phyloP scores from a whole-genome alignment of 768 basidiomycete genomes.

The Suillus placidus region DNA sequence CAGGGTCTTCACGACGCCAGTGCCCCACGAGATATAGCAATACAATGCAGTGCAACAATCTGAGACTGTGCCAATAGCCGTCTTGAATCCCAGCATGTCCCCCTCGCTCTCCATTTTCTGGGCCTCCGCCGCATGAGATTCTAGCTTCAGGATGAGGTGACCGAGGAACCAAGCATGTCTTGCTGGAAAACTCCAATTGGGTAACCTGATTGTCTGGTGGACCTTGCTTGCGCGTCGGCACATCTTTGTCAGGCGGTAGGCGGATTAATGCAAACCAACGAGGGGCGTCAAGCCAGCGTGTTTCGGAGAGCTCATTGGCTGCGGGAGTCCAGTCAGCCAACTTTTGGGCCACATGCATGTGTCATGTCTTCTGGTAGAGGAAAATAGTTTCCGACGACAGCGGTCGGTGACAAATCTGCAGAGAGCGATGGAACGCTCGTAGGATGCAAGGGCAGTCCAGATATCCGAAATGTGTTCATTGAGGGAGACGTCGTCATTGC shows the following conservation, averaged over 20 bases:
- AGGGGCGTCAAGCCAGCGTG: not conserved
- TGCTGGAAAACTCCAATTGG: not conserved
- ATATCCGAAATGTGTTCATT: not conserved
- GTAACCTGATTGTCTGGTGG: not conserved
- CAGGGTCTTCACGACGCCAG: not conserved
- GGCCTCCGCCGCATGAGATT: not conserved
- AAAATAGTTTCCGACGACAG: not conserved
- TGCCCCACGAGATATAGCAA: not conserved
- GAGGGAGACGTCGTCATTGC: not conserved
- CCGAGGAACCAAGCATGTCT: not conserved
- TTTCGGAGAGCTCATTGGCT: not conserved
- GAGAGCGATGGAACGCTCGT: not conserved
- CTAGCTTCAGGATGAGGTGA: not conserved
- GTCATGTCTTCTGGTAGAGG: not conserved
- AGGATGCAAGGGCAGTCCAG: not conserved
- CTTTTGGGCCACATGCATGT: not conserved
- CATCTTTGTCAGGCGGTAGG: not conserved
- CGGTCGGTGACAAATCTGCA: not conserved
- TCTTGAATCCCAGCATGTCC: not conserved
- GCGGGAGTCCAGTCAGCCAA: not conserved
- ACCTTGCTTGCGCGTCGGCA: not conserved
- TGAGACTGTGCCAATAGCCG: not conserved
- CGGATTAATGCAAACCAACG: not conserved
- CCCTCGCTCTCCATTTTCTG: not conserved
- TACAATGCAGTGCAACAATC: not conserved